Evolutionary conservation across 2,329 filamentous ascomycete species (phyloP), one percentile per base, ranked within the genome.

Genomic region (Thelonectria blattea): DNA sequence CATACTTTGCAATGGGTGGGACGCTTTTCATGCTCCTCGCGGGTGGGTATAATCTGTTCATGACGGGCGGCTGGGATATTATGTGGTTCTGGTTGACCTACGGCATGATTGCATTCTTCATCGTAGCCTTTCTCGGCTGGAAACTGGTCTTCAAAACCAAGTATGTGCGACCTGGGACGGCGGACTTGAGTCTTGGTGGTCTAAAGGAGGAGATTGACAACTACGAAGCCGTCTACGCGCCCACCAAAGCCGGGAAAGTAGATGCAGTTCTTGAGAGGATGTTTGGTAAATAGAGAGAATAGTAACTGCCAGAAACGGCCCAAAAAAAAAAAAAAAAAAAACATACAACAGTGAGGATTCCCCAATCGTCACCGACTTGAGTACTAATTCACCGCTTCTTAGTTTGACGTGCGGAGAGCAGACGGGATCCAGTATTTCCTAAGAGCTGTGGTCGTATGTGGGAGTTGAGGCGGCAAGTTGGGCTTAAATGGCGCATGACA

Each of bases 51-150:
- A 57, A 48, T n/a, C 9, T 64, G 3, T 64, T 61, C 27, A 30
- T 64, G 9, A 18, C 22, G 4, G 61, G 61, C 15, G 61, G 61
- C 3, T 64, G 55, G 61, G 49, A 57, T 17, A 52, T 61, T 1
- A 64, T 64, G 61, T 64, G 61, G 61, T 64, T 64, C 43, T 64
- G 58, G 27, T 42, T 64, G 9, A 47, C 49, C n/a, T 64, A 61
- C 17, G 58, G 61, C 7, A 64, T 62, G 56, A 58, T 62, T 20
- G 51, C 32, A 1, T 62, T 64, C 52, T 62, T 64, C 34, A 27
- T 54, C 3, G 32, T 64, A 6, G 43, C 60, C 1, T 66, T 64
- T 17, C 9, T 56, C 2, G 47, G 46, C 2, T 64, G 57, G 56
- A 66, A 66, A 27, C 5, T 66, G n/a, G 37, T 57, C 5, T 47